Percentiles rank a stretch among this genome's conserved stretches.
Evolutionary conservation across 352 stramenopile genomes (phyloP).

Genomic region (Phytopythium ostracodes): DNA sequence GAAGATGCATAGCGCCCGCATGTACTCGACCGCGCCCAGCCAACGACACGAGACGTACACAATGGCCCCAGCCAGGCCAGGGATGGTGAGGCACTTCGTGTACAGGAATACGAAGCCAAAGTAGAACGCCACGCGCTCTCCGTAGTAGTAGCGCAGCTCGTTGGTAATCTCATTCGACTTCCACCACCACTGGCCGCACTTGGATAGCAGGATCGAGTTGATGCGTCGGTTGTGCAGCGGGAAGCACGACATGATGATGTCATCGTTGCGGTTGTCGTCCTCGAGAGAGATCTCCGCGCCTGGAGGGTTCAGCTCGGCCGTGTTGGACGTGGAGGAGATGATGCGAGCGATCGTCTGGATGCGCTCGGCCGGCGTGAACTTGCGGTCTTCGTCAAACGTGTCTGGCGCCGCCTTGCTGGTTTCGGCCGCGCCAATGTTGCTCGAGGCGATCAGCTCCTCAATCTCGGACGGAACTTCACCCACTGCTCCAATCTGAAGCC

Average conservation of each 20-base stretch:
- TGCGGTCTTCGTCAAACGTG: slow-evolving; percentile 45
- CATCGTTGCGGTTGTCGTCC: slow-evolving; percentile 68
- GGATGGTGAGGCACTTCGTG: slow-evolving; percentile 72
- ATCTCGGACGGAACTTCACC: slow-evolving; percentile 85
- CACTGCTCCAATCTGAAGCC: slow-evolving; percentile 82
- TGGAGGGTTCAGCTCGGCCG: slow-evolving; percentile 71
- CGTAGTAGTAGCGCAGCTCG: slow-evolving; percentile 82
- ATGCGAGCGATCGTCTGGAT: slow-evolving; percentile 87
- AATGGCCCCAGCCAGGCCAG: slow-evolving; percentile 46
- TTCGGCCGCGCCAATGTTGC: slow-evolving; percentile 52
- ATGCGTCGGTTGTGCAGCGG: slow-evolving; percentile 82
- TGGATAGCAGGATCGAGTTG: slow-evolving; percentile 61
- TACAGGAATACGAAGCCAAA: slow-evolving; percentile 86
- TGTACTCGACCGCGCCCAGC: slow-evolving; percentile 70
- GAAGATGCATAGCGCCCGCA: slow-evolving; percentile 76
- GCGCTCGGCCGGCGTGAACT: slow-evolving; percentile 79
- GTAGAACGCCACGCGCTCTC: slow-evolving; percentile 82
- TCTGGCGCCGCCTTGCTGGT: slow-evolving; percentile 16
- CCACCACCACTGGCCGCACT: slow-evolving; percentile 73
- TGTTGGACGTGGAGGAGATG: slow-evolving; percentile 70
- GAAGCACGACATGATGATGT: slow-evolving; percentile 75
- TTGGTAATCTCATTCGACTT: slow-evolving; percentile 79
- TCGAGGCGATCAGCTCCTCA: slow-evolving; percentile 79
- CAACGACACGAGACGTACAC: slow-evolving; percentile 73
- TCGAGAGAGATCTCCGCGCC: slow-evolving; percentile 76